Percentiles rank a stretch among this genome's conserved stretches.
phyloP scores from a whole-genome alignment of 2,329 filamentous ascomycete species.

The Samsoniella hepiali region DNA sequence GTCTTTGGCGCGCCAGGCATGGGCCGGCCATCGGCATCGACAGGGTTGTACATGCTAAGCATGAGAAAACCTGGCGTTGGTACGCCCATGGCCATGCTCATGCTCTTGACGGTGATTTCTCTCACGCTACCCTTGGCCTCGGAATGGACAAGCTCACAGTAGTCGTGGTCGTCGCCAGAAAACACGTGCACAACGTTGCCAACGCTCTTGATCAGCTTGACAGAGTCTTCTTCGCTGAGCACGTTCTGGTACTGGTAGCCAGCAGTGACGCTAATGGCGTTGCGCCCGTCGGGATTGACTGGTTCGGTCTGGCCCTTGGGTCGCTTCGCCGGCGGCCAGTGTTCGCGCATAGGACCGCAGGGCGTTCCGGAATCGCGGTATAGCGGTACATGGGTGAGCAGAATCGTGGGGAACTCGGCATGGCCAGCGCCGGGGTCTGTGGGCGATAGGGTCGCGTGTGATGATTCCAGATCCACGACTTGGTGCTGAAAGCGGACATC shows the following conservation, averaged over 20 bases:
- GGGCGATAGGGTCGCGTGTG: constrained; percentile 31
- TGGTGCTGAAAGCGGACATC: constrained; percentile 55
- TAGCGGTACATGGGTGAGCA: constrained; percentile 88
- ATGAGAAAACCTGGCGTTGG: constrained; percentile 82
- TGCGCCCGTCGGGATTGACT: constrained; percentile 62
- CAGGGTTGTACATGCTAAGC: constrained; percentile 87
- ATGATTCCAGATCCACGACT: constrained; percentile 56
- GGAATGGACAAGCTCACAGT: constrained; percentile 84
- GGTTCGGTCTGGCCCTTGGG: constrained; percentile 55
- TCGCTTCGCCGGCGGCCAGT: constrained; percentile 67
- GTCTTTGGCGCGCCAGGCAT: constrained; percentile 40
- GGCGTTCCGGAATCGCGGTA: constrained; percentile 79
- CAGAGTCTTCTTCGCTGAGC: constrained; percentile 71
- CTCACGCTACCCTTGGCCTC: constrained; percentile 61
- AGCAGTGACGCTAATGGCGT: constrained; percentile 70
- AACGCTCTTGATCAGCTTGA: constrained; percentile 70
- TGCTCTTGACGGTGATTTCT: constrained; percentile 93
- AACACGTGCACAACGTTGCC: constrained; percentile 85
- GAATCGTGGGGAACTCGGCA: constrained; percentile 75
- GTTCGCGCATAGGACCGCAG: constrained; percentile 83
- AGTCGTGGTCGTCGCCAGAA: constrained; percentile 96
- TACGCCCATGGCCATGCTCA: constrained; percentile 96
- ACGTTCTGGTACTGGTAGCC: constrained; percentile 99
- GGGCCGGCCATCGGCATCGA: constrained; percentile 58
- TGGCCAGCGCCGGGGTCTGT: constrained; percentile 42